Evolutionary conservation across 116 monocot species (phyloP).

Genomic region (Zostera marina): DNA sequence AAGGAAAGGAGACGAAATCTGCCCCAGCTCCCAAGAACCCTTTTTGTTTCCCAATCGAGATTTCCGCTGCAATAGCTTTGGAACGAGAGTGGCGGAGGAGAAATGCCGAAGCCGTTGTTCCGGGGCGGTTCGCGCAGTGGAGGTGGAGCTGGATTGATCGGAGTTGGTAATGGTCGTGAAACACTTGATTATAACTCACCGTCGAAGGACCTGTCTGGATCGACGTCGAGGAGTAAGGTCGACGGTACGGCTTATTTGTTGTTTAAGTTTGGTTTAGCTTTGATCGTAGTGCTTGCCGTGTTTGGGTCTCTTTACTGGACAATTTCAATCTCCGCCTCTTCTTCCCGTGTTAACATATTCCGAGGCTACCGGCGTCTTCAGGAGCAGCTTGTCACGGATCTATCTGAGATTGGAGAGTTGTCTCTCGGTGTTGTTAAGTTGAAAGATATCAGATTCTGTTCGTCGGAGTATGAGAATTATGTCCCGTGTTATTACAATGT

Average conservation of each 20-base stretch:
- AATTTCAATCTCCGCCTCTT: conserved; percentile 31
- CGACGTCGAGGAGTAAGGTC: conserved; percentile 9
- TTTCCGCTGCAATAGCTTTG: not conserved
- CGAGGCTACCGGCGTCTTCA: conserved; percentile 48
- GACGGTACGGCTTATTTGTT: conserved; percentile 11
- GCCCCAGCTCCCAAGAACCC: too few relatives aligned
- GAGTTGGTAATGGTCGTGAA: conserved; percentile 6
- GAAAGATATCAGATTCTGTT: conserved; percentile 56
- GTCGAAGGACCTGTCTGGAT: conserved; percentile 11
- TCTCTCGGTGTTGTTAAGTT: conserved; percentile 29
- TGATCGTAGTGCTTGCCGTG: conserved; percentile 26
- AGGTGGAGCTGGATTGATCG: conserved; percentile 6
- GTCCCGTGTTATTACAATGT: conserved; percentile 76
- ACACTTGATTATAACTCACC: conserved; percentile 5
- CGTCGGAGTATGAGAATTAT: conserved; percentile 55
- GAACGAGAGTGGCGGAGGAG: not conserved
- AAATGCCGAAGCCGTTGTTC: conserved; percentile 25
- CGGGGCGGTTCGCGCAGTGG: conserved; percentile 20
- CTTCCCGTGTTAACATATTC: conserved; percentile 20
- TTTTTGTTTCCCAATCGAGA: too few relatives aligned
- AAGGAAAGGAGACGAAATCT: not conserved
- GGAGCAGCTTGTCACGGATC: conserved; percentile 52
- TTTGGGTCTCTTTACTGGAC: conserved; percentile 52
- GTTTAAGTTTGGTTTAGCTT: conserved; percentile 24
- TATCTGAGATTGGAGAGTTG: conserved; percentile 45